Conservation (phyloP, 139 green algal species). For the Picochlorum sp. region DNA sequence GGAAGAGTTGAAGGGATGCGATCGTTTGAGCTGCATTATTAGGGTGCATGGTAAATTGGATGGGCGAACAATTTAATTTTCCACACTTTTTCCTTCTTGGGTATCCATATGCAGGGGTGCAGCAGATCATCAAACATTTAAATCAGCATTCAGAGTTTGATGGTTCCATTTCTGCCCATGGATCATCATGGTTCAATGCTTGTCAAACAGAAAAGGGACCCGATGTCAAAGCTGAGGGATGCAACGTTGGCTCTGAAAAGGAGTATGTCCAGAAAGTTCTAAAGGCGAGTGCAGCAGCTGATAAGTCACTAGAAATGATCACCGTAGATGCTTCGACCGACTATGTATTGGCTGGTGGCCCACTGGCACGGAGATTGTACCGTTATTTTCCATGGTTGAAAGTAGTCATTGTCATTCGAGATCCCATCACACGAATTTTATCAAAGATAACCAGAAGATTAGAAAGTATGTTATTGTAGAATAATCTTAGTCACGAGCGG, state of each 20-base stretch:
- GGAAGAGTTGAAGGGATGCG: not conserved
- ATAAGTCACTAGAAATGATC: not conserved
- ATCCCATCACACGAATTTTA: conserved; percentile 6
- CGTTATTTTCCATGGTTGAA: conserved; percentile 11
- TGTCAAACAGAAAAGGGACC: conserved; percentile 2
- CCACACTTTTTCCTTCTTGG: conserved; percentile 12
- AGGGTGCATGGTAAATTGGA: not conserved
- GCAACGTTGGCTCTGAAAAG: not conserved
- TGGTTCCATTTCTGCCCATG: not conserved
- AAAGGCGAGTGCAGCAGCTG: not conserved
- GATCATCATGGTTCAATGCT: conserved; percentile 8
- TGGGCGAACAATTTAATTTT: conserved; percentile 8
- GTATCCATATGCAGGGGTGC: not conserved
- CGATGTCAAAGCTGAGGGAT: not conserved
- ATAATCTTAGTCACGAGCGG: too few species aligned
- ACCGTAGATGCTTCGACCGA: conserved; percentile 8
- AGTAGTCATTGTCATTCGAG: conserved; percentile 6
- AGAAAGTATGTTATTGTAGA: not conserved
- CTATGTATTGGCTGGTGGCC: not conserved
- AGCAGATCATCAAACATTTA: not conserved
- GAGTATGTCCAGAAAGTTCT: conserved; percentile 10
- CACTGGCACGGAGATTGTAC: conserved; percentile 7
- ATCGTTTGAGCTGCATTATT: conserved; percentile 9
- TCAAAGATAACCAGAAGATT: not conserved
- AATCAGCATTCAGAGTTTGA: conserved; percentile 2